Base-by-base conservation (phyloP, 73 alveolate species). In the Paramecium pentaurelia region DNA sequence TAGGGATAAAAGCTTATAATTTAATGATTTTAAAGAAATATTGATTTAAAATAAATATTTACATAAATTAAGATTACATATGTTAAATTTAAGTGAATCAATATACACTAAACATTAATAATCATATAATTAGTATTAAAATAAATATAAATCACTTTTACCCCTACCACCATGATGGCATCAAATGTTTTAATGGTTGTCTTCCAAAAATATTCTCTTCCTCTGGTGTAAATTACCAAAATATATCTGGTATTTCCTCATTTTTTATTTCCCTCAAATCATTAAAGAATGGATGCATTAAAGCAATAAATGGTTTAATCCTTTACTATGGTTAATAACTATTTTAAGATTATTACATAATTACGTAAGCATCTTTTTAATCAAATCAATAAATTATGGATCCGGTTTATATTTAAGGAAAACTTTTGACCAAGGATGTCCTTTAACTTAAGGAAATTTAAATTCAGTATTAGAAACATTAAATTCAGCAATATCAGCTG, bases 391-490 rank as follows among this genome's bases (percentile, higher is more conserved):
- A 20, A 77, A 77, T n/a, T 36, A 34, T n/a, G 73, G 71, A 40
- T 77, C 89, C 42, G 71, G 71, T 44, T 77, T 77, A 44, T 77
- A 71, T 71, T 71, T 71, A 32, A 71, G 54, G 14, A 71, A 71
- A 8, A 71, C 86, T 71, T 71, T 71, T 6, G 86, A 71, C 86
- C 86, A 71, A 7, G 86, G 86, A 71, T 71, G 86, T 12, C 86
- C 86, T 71, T 71, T 71, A 28, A 71, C 86, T 20, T 71, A 71
- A 27, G 98, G 99, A 71, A 95, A 95, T 54, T 94, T 95, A 80
- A 86, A 93, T 44, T 97, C 98, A 16, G 96, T 95, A 89, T 96
- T 96, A 89, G 96, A 93, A 5, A 97, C 97, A 90, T 97, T 97
- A 97, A 97, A 95, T 25, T 93, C 92, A 71, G 92, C 93, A 84